Evolutionary conservation across 225 moss, liverwort and hornwort species (phyloP), one percentile per base, ranked within the genome.

Genomic region (Antitrichia curtipendula): DNA sequence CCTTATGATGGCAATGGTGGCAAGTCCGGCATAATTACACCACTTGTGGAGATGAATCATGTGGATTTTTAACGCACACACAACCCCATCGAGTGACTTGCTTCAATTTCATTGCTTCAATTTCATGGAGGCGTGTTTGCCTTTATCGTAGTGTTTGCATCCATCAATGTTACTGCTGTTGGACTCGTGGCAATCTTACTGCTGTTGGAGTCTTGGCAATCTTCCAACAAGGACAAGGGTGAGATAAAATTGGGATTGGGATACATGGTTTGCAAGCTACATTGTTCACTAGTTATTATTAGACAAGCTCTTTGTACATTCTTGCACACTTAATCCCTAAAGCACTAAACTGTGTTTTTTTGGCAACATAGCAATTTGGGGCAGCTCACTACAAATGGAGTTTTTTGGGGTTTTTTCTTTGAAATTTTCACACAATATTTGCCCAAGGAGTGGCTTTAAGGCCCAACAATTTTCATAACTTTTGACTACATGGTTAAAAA

Each of bases 101-200:
- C 13, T 28, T 43, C 28, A 28, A 27, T 71, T 71, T 45, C 28
- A 71, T 28, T 2, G 0, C n/a, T n/a, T n/a, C n/a, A n/a, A n/a
- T n/a, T n/a, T n/a, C n/a, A n/a, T n/a, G n/a, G n/a, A 10, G 28
- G 29, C 0, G 6, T 28, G 29, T 45, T 45, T 1, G 2, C 17
- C 10, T 6, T 45, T 45, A 10, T 45, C 3, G 6, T 29, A 10
- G 45, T 29, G 72, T 45, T 45, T 28, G 72, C 10, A 72, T 29
- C 9, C 72, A 45, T 43, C 28, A 17, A 43, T 72, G 8, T 3
- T n/a, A n/a, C n/a, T n/a, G n/a, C n/a, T n/a, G n/a, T n/a, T n/a
- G n/a, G n/a, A n/a, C n/a, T n/a, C n/a, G n/a, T n/a, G n/a, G n/a
- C n/a, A n/a, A n/a, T n/a, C n/a, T n/a, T n/a, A n/a, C n/a, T n/a